These are phyloP conservation scores for Hyphopichia buzzinii DNA, from an alignment of 1,139 yeast species.

Conservation along the genomic window DNA sequence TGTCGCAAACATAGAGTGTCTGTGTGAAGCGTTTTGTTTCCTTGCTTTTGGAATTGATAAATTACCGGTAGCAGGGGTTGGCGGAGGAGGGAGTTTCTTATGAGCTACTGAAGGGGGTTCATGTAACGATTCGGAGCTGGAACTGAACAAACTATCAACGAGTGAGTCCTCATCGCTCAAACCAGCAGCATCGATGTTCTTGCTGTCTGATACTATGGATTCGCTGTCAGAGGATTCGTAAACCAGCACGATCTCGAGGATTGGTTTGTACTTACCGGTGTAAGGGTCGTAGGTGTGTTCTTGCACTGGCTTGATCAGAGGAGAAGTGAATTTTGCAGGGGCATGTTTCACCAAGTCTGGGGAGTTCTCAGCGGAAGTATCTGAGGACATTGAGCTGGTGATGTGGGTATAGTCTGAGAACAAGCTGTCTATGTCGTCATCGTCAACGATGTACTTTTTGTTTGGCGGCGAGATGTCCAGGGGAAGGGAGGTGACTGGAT, in stretches of 20 bases:
- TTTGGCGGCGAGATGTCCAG: not conserved
- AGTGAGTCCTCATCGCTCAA: not conserved
- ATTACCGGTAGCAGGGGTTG: not conserved
- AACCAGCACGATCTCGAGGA: not conserved
- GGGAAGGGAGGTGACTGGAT: not conserved
- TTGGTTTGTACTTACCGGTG: not conserved
- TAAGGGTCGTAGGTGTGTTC: not conserved
- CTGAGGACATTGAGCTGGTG: not conserved
- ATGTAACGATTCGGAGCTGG: not conserved
- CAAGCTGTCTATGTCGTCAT: constrained; percentile 18
- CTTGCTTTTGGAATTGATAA: constrained; percentile 1
- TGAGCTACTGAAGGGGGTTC: not conserved
- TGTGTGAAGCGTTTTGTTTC: not conserved
- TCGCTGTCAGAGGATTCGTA: not conserved
- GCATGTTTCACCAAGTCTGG: not conserved
- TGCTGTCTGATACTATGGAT: not conserved
- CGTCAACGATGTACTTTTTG: constrained; percentile 5
- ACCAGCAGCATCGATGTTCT: not conserved
- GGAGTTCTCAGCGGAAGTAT: not conserved
- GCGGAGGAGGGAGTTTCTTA: too few relatives aligned
- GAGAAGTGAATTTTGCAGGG: not conserved
- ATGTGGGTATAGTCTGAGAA: constrained; percentile 14
- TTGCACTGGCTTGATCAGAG: not conserved
- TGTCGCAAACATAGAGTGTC: constrained; percentile 1
- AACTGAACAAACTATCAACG: constrained; percentile 3